Evolutionary conservation across 371 early-diverging fungal genomes (phyloP).

Genomic region (Haplosporangium sp.): DNA sequence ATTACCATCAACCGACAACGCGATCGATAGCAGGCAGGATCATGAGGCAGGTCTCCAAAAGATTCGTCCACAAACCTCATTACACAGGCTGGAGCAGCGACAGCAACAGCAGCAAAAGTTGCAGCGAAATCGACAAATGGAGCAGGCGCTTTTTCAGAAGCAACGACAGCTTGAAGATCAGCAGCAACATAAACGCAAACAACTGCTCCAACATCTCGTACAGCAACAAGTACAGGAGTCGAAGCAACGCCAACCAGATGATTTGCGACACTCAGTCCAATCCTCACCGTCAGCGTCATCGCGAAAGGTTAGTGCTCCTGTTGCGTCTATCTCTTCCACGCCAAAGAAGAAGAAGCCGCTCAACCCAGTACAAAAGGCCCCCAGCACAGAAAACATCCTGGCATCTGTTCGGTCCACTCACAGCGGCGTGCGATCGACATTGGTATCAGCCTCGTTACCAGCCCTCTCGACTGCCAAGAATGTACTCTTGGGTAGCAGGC

Average conservation of each 20-base stretch:
- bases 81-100: constrained; percentile 16
- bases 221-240: neutral
- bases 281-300: no score
- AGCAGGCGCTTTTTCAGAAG: neutral
- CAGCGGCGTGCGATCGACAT: constrained; percentile 6
- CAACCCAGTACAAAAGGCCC: constrained; percentile 49
- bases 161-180: constrained; percentile 7
- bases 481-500: constrained; percentile 30
- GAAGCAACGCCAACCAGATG: neutral
- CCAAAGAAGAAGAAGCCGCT: constrained; percentile 51
- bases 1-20: no score
- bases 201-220: neutral
- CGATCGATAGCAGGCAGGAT: no score
- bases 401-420: constrained; percentile 31
- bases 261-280: no score
- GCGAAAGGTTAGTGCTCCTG: neutral
- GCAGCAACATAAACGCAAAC: neutral
- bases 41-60: no score
- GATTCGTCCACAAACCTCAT: no score
- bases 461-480: constrained; percentile 18
- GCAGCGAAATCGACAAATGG: constrained; percentile 12
- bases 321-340: neutral
- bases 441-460: constrained; percentile 11
- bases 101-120: constrained; percentile 23
- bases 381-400: constrained; percentile 48